These are phyloP conservation scores for slime mould (Dictyostelium discoideum) DNA, from an alignment of 78 protist genomes.

Conservation along the genomic window DNA sequence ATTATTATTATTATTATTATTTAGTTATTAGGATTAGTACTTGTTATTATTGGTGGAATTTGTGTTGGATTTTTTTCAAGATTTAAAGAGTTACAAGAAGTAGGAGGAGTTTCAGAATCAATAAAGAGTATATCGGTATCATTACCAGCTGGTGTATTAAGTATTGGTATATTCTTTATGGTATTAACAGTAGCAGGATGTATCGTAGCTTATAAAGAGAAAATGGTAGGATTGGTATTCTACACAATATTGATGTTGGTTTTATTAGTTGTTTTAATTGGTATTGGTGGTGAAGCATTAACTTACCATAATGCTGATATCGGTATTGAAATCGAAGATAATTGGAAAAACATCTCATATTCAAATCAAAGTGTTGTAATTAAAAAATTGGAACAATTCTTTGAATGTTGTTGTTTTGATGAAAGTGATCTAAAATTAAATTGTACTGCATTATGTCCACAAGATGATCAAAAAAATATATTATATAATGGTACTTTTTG, in stretches of 20 bases:
- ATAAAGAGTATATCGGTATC: constrained; percentile 20
- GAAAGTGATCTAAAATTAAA: not conserved
- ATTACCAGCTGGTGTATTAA: constrained; percentile 40
- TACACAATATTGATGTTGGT: constrained; percentile 55
- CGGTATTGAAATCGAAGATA: not conserved
- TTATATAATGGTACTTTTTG: not conserved
- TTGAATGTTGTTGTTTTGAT: constrained; percentile 38
- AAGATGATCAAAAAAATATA: not conserved
- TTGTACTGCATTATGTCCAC: not conserved
- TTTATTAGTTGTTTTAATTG: constrained; percentile 53
- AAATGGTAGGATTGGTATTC: constrained; percentile 37
- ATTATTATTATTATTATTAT: not conserved
- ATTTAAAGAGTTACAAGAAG: not conserved
- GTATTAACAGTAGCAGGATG: constrained; percentile 53
- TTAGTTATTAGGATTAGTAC: not conserved
- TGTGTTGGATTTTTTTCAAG: constrained; percentile 14
- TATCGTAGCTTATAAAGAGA: constrained; percentile 55
- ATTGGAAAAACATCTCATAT: not conserved
- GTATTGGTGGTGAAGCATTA: constrained; percentile 67
- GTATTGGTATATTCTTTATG: constrained; percentile 64
- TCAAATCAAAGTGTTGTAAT: not conserved
- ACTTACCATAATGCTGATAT: constrained; percentile 18
- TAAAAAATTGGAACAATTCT: not conserved
- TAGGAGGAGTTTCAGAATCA: not conserved
- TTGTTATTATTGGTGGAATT: constrained; percentile 29